Conservation (phyloP, 1,284 basidiomycete species). For the Wolfiporia cocos region DNA sequence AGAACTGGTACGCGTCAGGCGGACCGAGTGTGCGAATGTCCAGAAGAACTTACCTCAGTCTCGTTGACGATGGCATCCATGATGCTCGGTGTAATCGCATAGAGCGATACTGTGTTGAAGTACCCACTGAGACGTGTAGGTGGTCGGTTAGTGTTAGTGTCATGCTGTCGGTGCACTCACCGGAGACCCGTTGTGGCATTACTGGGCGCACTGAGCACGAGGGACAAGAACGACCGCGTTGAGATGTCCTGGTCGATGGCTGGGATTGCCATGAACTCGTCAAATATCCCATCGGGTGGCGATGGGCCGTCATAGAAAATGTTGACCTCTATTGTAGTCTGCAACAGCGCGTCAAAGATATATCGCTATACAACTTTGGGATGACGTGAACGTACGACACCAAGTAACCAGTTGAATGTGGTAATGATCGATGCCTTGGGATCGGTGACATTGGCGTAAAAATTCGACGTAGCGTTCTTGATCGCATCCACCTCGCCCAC, state of each 20-base stretch:
- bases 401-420: constrained; percentile 42
- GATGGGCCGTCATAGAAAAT: constrained; percentile 39
- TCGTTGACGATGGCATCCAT: constrained; percentile 45
- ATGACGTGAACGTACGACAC: constrained; percentile 26
- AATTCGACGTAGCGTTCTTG: constrained; percentile 42
- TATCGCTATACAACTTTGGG: background rate
- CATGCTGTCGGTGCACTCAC: constrained; percentile 21
- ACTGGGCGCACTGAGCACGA: constrained; percentile 34
- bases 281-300: constrained; percentile 36
- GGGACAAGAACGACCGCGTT: constrained; percentile 31
- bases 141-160: background rate
- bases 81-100: constrained; percentile 33
- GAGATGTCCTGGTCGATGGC: constrained; percentile 22
- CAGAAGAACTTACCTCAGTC: constrained; percentile 31
- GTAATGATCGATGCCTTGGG: constrained; percentile 57
- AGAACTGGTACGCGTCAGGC: constrained; percentile 16
- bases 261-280: constrained; percentile 33
- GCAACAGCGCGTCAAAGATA: background rate
- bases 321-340: constrained; percentile 18
- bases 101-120: constrained; percentile 44
- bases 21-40: background rate
- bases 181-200: constrained; percentile 33
- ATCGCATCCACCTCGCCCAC: constrained; percentile 30
- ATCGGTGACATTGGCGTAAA: constrained; percentile 40
- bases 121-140: constrained; percentile 32